These are phyloP conservation scores for Chalaropsis ovoidea DNA, from an alignment of 2,329 filamentous ascomycete genomes.

Conservation along the genomic window DNA sequence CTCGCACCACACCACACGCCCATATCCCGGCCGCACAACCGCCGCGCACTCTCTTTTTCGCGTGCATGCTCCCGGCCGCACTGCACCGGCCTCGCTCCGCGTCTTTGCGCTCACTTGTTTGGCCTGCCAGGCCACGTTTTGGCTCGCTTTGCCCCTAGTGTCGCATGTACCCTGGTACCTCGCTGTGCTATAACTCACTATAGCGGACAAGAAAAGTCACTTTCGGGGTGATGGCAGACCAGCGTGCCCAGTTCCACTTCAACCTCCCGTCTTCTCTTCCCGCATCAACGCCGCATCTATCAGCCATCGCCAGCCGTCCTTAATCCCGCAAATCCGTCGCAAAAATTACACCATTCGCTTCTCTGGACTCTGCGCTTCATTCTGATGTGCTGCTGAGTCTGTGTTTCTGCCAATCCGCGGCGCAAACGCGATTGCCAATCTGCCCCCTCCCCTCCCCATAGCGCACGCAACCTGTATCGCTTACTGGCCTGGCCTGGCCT, in stretches of 20 bases:
- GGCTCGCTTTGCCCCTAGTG: neutral
- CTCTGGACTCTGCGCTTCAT: slow-evolving; percentile 23
- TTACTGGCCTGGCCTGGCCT: slow-evolving; percentile 5
- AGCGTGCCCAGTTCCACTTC: slow-evolving; percentile 30
- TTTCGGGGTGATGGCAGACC: slow-evolving; percentile 14
- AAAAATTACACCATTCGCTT: slow-evolving; percentile 31
- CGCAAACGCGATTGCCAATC: slow-evolving; percentile 23
- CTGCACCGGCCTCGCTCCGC: neutral
- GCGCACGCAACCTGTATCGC: slow-evolving; percentile 14
- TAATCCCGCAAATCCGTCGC: slow-evolving; percentile 33
- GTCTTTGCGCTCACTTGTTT: neutral
- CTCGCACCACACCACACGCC: neutral
- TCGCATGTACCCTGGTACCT: slow-evolving; percentile 19
- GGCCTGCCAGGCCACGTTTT: neutral
- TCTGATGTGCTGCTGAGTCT: slow-evolving; percentile 22
- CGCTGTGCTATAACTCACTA: slow-evolving; percentile 2
- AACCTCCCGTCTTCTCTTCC: slow-evolving; percentile 49
- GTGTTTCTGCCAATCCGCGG: slow-evolving; percentile 14
- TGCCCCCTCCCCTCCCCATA: slow-evolving; percentile 9
- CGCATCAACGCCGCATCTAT: slow-evolving; percentile 38
- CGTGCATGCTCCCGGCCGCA: neutral
- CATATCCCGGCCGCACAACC: neutral
- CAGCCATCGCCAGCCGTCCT: slow-evolving; percentile 23
- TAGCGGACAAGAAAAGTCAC: slow-evolving; percentile 18
- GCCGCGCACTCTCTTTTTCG: neutral